A percentile compares a stretch with the other conserved stretches of the same genome.
These are phyloP conservation scores for Leishmania amazonensis DNA, from an alignment of 208 protist species.

Conservation along the genomic window DNA sequence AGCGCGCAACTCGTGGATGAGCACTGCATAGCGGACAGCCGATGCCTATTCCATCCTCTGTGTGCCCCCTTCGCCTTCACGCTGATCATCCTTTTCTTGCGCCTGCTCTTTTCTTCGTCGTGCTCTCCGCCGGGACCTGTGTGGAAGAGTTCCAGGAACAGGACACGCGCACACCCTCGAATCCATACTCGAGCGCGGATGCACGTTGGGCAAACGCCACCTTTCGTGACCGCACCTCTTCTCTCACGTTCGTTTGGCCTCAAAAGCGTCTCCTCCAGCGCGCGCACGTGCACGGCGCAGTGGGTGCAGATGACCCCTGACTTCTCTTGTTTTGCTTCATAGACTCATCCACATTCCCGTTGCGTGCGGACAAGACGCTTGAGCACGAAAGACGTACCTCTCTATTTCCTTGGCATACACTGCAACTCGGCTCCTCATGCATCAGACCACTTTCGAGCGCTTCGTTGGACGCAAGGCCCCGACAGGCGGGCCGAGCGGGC, in stretches of 20 bases:
- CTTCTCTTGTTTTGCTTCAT: neutral
- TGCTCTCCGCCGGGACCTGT: neutral
- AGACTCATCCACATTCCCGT: neutral
- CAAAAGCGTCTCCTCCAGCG: neutral
- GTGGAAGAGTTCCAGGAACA: neutral
- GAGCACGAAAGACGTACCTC: no score
- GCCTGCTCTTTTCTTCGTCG: neutral
- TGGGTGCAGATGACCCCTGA: neutral
- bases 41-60: neutral
- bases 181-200: neutral
- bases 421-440: slow-evolving; percentile 3
- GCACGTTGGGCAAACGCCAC: neutral
- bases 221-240: neutral
- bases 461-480: slow-evolving; percentile 23
- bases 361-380: neutral
- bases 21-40: neutral
- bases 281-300: neutral
- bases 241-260: neutral
- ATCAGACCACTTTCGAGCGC: slow-evolving; percentile 27
- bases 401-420: neutral
- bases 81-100: neutral
- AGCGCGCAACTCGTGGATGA: neutral
- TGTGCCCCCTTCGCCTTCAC: neutral
- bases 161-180: neutral
- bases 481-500: neutral